These are phyloP conservation scores for Zizania palustris DNA, from an alignment of 202 grass and related monocot species.

Conservation along the genomic window DNA sequence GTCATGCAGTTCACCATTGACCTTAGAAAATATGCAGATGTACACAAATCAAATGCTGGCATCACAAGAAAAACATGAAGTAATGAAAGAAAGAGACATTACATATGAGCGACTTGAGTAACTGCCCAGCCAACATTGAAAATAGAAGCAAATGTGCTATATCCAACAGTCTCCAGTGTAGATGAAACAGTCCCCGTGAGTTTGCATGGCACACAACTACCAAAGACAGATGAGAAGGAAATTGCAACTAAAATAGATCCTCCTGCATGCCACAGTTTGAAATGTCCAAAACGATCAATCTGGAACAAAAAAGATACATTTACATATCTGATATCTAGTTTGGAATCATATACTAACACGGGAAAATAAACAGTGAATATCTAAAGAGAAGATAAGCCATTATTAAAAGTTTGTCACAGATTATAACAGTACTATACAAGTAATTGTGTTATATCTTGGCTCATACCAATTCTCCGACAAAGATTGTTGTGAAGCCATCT, in stretches of 20 bases:
- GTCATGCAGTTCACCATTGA: conserved; percentile 99
- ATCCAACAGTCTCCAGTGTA: conserved; percentile 84
- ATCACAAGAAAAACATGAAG: conserved; percentile 33
- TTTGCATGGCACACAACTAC: conserved; percentile 83
- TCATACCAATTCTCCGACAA: conserved; percentile 91
- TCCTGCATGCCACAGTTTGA: conserved; percentile 99
- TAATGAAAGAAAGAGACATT: conserved; percentile 37
- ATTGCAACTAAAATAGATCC: conserved; percentile 91
- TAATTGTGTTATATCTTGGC: conserved; percentile 15
- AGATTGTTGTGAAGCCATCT: conserved; percentile 89
- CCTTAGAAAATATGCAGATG: conserved; percentile 60
- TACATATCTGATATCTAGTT: conserved; percentile 8
- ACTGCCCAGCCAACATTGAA: conserved; percentile 99
- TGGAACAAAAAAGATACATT: conserved; percentile 45
- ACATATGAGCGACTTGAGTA: conserved; percentile 99
- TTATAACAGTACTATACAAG: not conserved
- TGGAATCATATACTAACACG: conserved; percentile 12
- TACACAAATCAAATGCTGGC: conserved; percentile 33
- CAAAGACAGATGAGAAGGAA: conserved; percentile 99
- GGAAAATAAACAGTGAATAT: not conserved
- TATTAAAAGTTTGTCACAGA: conserved; percentile 4
- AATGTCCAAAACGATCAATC: conserved; percentile 97
- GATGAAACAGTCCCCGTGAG: conserved; percentile 63
- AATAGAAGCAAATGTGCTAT: conserved; percentile 92
- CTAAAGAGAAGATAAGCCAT: conserved; percentile 13